Evolutionary conservation across 2,329 filamentous ascomycete species (phyloP), one percentile per base, ranked within the genome.

Genomic region (Corynespora cassiicola): DNA sequence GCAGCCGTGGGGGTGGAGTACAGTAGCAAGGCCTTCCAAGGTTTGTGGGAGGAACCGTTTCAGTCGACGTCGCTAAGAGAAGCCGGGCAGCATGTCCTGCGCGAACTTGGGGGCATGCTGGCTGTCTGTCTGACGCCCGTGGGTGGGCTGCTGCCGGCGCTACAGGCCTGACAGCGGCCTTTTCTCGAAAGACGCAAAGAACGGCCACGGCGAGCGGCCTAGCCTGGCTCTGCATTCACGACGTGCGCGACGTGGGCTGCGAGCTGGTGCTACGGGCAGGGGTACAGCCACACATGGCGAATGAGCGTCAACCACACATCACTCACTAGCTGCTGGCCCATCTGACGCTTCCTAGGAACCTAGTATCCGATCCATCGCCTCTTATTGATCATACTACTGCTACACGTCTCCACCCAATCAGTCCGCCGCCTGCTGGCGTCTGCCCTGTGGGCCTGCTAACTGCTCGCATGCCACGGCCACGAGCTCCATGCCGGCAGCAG

Each of bases 231-330:
- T 56, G 36, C 42, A 35, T 31, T 37, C 20, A 32, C 44, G 36
- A 48, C 37, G 47, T 39, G 34, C 20, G 29, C 44, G 36, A 48
- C 37, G 47, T 39, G 41, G 41, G 47, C 47, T 50, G 45, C 49
- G 44, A 50, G 50, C 53, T 37, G n/a, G n/a, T 47, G 36, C 27
- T 22, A 16, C 31, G 23, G 44, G 49, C 56, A 42, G 34, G 58
- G 60, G 48, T 54, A 14, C 23, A 33, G 41, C 38, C 47, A 26
- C 23, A 42, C 32, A 28, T 20, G 32, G 38, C 34, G 31, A 37
- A 51, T 60, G 42, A 59, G 45, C 63, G 57, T 62, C 45, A 57
- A 61, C 62, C 62, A 37, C 52, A 29, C 61, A 63, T 63, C 61
- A 59, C 47, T 54, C 45, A 39, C 38, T 61, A 52, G 51, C 50